Base-by-base conservation (phyloP, 805 yeast species). In the Starmera dryadoides region DNA sequence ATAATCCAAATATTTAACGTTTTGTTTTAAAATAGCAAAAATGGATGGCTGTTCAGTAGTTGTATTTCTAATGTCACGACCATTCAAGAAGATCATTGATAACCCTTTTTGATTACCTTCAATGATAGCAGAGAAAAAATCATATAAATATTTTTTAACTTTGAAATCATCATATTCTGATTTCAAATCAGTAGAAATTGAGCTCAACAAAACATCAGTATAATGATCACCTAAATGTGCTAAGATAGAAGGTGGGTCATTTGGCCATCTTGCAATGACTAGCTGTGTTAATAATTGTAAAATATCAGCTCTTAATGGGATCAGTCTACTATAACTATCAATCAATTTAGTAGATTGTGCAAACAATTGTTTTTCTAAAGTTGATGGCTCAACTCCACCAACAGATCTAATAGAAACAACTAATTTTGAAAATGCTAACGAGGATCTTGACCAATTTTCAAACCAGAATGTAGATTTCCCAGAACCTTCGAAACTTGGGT, bases 81-180 rank as follows among this genome's bases (percentile, higher is more conserved):
- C 79, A 55, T 84, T 80, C 26, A 84, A 67, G 45, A 85, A 77
- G 20, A 80, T 65, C 35, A 81, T 77, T 0, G 89, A 71, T n/a
- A 85, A 58, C 2, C 93, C 94, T 55, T 84, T 86, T 56, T 85
- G 93, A 34, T 77, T 75, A 5, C 86, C 82, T 42, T 72, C 76
- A 73, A 83, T 69, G 3, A 82, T 76, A 0, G 85, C 68, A 19
- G 86, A 71, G 38, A 85, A 73, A 43, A 85, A 81, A 40, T 73
- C 77, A 52, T 79, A 81, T 12, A 81, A 56, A 7, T 73, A 62
- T 25, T 77, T 70, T 43, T 77, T 74, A 34, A 79, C 60, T n/a
- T 58, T 57, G 42, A 68, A 69, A 45, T 72, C 75, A 39, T 74
- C 78, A 44, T 78, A 64, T 1, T 75, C 64, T 45, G 73, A 75